phyloP scores from a whole-genome alignment of 768 basidiomycete genomes.

The Pisolithus microcarpus region DNA sequence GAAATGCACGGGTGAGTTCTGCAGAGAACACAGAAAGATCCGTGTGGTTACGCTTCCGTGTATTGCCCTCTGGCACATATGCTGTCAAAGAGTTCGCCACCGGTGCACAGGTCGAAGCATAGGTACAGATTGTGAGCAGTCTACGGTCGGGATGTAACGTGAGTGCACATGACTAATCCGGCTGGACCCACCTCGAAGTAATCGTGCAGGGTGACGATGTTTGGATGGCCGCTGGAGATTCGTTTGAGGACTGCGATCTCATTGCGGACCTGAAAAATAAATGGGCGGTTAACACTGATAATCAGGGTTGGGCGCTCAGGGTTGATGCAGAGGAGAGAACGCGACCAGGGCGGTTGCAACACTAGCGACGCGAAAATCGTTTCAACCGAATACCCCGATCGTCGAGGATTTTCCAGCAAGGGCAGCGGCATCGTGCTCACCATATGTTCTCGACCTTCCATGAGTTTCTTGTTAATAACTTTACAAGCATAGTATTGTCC shows the following conservation, averaged over 20 bases:
- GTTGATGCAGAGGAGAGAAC: background rate
- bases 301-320: constrained; percentile 11
- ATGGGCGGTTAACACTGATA: constrained; percentile 5
- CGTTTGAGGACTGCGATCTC: constrained; percentile 94
- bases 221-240: constrained; percentile 81
- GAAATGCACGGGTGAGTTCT: constrained; percentile 21
- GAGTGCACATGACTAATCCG: background rate
- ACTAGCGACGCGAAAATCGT: background rate
- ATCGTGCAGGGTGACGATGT: constrained; percentile 91
- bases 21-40: background rate
- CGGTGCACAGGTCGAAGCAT: constrained; percentile 93
- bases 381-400: constrained; percentile 6
- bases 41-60: constrained; percentile 70
- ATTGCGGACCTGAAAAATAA: constrained; percentile 72
- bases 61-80: constrained; percentile 98
- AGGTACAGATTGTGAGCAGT: constrained; percentile 92
- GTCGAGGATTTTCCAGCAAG: background rate
- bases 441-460: constrained; percentile 98
- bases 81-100: constrained; percentile 97
- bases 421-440: constrained; percentile 36
- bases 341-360: background rate
- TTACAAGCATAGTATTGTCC: constrained; percentile 97
- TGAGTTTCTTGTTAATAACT: constrained; percentile 98
- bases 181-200: constrained; percentile 76
- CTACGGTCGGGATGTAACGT: constrained; percentile 27